Evolutionary conservation across 2,329 filamentous ascomycete species (phyloP), one percentile per base, ranked within the genome.

Genomic region (Endothia cerciana): DNA sequence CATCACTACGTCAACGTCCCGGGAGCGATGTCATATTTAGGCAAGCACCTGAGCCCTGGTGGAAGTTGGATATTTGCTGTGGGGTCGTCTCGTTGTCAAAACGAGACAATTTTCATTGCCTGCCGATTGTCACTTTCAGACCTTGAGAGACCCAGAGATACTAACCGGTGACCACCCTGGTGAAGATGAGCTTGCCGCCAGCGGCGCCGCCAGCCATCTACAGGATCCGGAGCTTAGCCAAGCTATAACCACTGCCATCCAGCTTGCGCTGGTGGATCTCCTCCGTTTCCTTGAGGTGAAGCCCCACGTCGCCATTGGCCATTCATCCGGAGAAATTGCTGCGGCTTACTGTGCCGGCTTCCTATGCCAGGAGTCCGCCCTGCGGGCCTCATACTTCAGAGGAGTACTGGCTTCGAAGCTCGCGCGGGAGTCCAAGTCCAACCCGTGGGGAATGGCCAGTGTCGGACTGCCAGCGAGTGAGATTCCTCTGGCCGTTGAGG

Each of bases 381-480:
- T 36, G 33, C 6, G 10, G 10, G 4, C 30, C 25, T 56, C 51
- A 10, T 56, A 15, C 11, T 28, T 30, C 17, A 56, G 51, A 10
- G 51, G 51, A 5, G 4, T 30, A 13, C 17, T 56, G n/a, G 51
- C 51, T 10, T 56, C 28, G 25, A 56, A 56, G 51, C 51, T 56
- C 25, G 51, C 51, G 10, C n/a, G 51, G 11, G 51, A 56, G 6
- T 56, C 51, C 4, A 28, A 28, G 10, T 56, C 51, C 7, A 28
- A 8, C 7, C 51, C 51, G 4, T 56, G 25, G n/a, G 51, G 51
- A 17, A 56, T 56, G 51, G 51, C 51, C 51, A 56, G 51, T 30
- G 51, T 56, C 22, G 51, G 51, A 5, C 6, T 36, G 1, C 10
- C 33, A 5, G 33, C 33, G 10, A 36, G 33, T 10, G 33, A 36